Percentiles rank a stretch among this genome's conserved stretches.
phyloP scores from a whole-genome alignment of 805 yeast species.

The Metahyphopichia silvanorum region DNA sequence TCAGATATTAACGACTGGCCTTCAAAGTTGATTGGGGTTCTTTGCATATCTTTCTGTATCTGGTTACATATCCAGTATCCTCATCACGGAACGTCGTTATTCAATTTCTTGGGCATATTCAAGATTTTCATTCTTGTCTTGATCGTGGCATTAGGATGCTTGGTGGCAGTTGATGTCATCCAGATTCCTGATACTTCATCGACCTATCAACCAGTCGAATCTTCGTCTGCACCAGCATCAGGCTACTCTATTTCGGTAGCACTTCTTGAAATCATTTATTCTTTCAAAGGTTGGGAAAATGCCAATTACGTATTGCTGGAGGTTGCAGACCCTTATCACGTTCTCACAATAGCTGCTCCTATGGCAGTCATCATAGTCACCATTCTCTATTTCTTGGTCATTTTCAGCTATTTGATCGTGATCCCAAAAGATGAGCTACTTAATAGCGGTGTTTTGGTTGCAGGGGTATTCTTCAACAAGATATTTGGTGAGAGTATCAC shows the following conservation, averaged over 20 bases:
- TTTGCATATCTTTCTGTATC: conserved; percentile 43
- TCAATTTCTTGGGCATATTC: conserved; percentile 52
- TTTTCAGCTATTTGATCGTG: conserved; percentile 55
- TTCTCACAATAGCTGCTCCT: conserved; percentile 60
- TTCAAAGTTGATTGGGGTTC: conserved; percentile 49
- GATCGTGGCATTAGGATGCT: conserved; percentile 46
- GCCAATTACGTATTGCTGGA: conserved; percentile 63
- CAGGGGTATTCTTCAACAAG: conserved; percentile 57
- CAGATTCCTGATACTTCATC: conserved; percentile 12
- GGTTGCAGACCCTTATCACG: conserved; percentile 52
- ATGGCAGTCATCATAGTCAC: conserved; percentile 53
- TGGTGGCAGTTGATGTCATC: conserved; percentile 33
- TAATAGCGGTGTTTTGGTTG: conserved; percentile 59
- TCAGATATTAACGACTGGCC: conserved; percentile 22
- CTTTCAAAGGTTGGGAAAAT: conserved; percentile 71
- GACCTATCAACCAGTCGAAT: not conserved
- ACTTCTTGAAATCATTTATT: conserved; percentile 55
- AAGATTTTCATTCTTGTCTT: conserved; percentile 49
- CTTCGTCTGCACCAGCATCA: conserved; percentile 13
- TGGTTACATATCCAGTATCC: conserved; percentile 49
- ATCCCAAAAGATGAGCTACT: conserved; percentile 46
- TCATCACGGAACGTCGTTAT: conserved; percentile 46
- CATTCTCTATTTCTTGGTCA: conserved; percentile 52
- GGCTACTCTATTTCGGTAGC: conserved; percentile 54
- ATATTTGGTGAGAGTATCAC: conserved; percentile 56